Evolutionary conservation across 768 basidiomycete genomes (phyloP), one percentile per base, ranked within the genome.

Genomic region (Russula sp.): DNA sequence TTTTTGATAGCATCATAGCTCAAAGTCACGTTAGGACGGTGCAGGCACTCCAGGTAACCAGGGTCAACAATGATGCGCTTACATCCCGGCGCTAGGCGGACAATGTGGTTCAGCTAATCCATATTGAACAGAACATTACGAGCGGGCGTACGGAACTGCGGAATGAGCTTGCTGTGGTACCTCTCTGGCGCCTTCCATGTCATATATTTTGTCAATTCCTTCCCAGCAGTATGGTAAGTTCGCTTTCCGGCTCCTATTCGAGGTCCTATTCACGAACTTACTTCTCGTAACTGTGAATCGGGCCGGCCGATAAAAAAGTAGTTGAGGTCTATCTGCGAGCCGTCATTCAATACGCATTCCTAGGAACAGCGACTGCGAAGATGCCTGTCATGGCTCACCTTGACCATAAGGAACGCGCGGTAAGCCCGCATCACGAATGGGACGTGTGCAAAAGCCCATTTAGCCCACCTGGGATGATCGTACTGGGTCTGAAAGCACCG

Each of bases 61-160:
- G 83, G 81, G 69, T 89, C 84, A 60, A 83, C 76, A 38, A 88
- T 81, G 22, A 87, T 79, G 44, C 87, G 79, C 72, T 86, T 87
- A 71, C 85, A 87, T 24, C 86, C 86, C 34, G 81, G 79, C 49
- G 80, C 83, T 84, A 56, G 22, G 28, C 8, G 42, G 20, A 52
- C 16, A 7, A 30, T 38, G 34, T 56, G 14, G 32, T 26, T 46
- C 2, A 32, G 26, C 4, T 40, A 20, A n/a, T n/a, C 1, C 20
- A 11, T 24, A 11, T 10, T 20, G 24, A 30, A 11, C 11, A 40
- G 22, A n/a, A 30, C 22, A 51, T 7, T 53, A 18, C 26, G 28
- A 14, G n/a, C 5, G 32, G 65, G 71, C 81, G 49, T 70, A 83
- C 84, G 75, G 75, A 82, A 84, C 11, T 75, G 73, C 5, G 86